These are phyloP conservation scores for Hypoxylon crocopeplum DNA, from an alignment of 495 filamentous ascomycete genomes.

Conservation along the genomic window DNA sequence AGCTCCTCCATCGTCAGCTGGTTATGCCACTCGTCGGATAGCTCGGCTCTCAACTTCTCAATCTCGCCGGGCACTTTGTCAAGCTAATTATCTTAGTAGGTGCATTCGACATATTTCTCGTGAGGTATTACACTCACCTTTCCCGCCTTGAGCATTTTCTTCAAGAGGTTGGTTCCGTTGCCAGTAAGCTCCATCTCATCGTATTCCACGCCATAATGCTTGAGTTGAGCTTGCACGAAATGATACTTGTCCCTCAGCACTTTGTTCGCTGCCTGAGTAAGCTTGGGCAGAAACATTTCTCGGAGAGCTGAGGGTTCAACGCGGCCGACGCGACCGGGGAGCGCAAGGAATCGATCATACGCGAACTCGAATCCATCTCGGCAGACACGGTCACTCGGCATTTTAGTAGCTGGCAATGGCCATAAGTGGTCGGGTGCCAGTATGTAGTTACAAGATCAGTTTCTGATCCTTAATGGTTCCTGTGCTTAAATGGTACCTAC, in stretches of 20 bases:
- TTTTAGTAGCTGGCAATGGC: too few species aligned
- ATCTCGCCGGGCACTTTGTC: slow-evolving; percentile 28
- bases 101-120: neutral
- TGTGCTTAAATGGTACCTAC: too few species aligned
- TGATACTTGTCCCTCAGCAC: neutral
- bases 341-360: slow-evolving; percentile 8
- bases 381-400: neutral
- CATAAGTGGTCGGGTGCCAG: too few species aligned
- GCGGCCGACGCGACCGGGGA: slow-evolving; percentile 7
- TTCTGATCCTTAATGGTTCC: too few species aligned
- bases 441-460: too few species aligned
- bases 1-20: slow-evolving; percentile 19
- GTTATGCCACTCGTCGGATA: slow-evolving; percentile 22
- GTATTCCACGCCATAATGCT: slow-evolving; percentile 29
- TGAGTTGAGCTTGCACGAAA: slow-evolving; percentile 23
- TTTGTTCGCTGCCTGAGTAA: slow-evolving; percentile 13
- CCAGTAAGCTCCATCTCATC: slow-evolving; percentile 25
- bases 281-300: slow-evolving; percentile 18
- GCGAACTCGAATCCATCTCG: slow-evolving; percentile 19
- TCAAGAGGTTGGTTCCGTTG: slow-evolving; percentile 20
- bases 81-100: slow-evolving; percentile 6
- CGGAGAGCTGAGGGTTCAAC: slow-evolving; percentile 13
- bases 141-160: slow-evolving; percentile 24
- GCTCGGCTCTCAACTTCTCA: slow-evolving; percentile 7
- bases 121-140: slow-evolving; percentile 4